phyloP scores from a whole-genome alignment of 371 early-diverging fungal species.

The Mortierella sp. region DNA sequence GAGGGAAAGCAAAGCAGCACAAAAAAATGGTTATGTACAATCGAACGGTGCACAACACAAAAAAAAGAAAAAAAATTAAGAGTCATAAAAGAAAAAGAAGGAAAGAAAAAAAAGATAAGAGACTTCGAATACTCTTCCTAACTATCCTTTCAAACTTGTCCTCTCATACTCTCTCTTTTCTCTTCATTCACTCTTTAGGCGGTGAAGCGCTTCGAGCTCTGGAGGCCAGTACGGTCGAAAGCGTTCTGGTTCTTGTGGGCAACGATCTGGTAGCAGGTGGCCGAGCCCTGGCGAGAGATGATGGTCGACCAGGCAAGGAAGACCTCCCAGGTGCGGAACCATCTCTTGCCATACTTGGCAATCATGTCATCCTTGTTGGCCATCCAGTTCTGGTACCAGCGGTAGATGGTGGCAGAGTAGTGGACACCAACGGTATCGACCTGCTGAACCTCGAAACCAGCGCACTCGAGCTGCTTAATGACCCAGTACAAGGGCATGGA shows the following conservation, averaged over 20 bases:
- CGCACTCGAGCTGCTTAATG: slow-evolving; percentile 87
- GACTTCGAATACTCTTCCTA: no score
- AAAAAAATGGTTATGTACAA: no score
- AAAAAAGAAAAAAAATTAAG: no score
- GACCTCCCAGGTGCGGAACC: slow-evolving; percentile 91
- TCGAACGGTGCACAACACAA: no score
- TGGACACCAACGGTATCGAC: slow-evolving; percentile 95
- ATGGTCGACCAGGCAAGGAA: slow-evolving; percentile 97
- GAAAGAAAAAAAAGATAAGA: no score
- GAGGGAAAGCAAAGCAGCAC: no score
- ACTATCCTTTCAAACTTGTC: no score
- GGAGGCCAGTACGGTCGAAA: slow-evolving; percentile 78
- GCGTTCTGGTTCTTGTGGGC: slow-evolving; percentile 96
- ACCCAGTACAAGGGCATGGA: slow-evolving; percentile 96
- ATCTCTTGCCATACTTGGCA: slow-evolving; percentile 86
- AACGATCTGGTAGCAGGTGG: slow-evolving; percentile 95
- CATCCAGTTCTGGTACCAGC: slow-evolving; percentile 98
- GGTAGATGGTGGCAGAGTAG: slow-evolving; percentile 94
- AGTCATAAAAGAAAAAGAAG: no score
- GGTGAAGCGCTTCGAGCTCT: slow-evolving; percentile 42
- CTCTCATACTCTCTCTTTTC: no score
- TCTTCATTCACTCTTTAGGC: not conserved
- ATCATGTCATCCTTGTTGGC: slow-evolving; percentile 86
- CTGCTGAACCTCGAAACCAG: slow-evolving; percentile 92
- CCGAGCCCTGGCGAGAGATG: slow-evolving; percentile 93